A percentile compares a stretch with the other conserved stretches of the same genome.
These are phyloP conservation scores for Pseudognaphalium luteoalbum DNA, from an alignment of 129 eudicot species.

Conservation along the genomic window DNA sequence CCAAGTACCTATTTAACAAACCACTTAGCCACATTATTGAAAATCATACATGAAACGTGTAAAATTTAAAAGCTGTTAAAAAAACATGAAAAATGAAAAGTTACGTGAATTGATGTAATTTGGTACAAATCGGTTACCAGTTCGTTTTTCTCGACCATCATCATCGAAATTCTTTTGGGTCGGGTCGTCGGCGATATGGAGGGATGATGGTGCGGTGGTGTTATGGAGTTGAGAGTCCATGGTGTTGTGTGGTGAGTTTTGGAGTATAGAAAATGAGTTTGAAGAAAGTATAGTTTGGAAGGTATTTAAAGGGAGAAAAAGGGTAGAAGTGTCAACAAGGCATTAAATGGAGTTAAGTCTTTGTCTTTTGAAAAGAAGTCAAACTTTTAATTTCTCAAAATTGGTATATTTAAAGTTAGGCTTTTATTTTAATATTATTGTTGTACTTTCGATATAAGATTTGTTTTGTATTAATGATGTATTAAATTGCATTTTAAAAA, in stretches of 20 bases:
- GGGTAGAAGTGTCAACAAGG: constrained; percentile 14
- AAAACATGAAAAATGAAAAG: too few species aligned
- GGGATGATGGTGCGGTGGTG: constrained; percentile 11
- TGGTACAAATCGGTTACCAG: constrained; percentile 41
- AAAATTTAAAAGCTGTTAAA: neutral
- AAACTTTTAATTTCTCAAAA: neutral
- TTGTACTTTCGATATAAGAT: too few species aligned
- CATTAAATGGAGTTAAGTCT: constrained; percentile 23
- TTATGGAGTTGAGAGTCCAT: neutral
- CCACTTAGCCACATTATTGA: constrained; percentile 13
- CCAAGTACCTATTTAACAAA: constrained; percentile 20
- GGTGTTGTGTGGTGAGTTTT: neutral
- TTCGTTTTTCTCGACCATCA: constrained; percentile 70
- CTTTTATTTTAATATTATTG: too few species aligned
- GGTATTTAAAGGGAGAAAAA: constrained; percentile 9
- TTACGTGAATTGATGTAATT: neutral
- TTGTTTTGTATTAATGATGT: too few species aligned
- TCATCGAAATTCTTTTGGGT: constrained; percentile 58
- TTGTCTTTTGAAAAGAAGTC: neutral
- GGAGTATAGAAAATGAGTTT: constrained; percentile 5
- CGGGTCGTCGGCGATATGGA: constrained; percentile 13
- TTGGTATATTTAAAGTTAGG: too few species aligned
- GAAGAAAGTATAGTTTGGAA: neutral
- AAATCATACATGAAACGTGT: neutral
- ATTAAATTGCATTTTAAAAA: too few species aligned